phyloP scores from a whole-genome alignment of 1,284 basidiomycete species.

The Cryptococcus neoformans region DNA sequence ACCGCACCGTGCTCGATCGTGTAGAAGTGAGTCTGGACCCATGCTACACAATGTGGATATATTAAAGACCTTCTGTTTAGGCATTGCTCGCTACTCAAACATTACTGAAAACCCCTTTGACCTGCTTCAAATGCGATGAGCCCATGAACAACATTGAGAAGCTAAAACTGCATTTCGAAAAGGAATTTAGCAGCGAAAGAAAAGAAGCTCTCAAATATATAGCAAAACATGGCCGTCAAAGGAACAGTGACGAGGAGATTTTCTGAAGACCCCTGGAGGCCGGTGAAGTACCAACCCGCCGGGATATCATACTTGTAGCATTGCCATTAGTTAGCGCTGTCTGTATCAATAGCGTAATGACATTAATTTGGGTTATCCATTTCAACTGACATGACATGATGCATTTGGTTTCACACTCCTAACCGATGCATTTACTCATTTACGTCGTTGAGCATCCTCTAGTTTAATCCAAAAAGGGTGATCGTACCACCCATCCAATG shows the following conservation, averaged over 20 bases:
- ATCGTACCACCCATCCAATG: conserved; percentile 18
- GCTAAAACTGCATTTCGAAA: conserved; percentile 58
- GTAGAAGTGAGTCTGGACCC: conserved; percentile 42
- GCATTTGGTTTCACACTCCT: no score
- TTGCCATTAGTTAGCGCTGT: background rate
- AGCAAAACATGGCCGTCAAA: conserved; percentile 16
- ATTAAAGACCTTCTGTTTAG: conserved; percentile 26
- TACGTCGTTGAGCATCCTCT: background rate
- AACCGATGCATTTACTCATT: background rate
- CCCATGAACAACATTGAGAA: conserved; percentile 68
- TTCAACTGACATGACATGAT: no score
- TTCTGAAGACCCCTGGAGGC: background rate
- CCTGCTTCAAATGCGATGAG: conserved; percentile 65
- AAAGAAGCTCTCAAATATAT: conserved; percentile 46
- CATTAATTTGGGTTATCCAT: no score
- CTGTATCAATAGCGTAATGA: conserved; percentile 3
- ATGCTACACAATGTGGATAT: background rate
- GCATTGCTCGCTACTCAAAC: conserved; percentile 56
- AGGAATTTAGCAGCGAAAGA: conserved; percentile 22
- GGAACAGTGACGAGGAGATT: conserved; percentile 20
- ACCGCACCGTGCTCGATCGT: conserved; percentile 17
- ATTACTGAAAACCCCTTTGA: conserved; percentile 64
- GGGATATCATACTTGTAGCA: background rate
- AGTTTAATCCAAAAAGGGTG: conserved; percentile 31
- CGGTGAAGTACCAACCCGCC: background rate